A percentile compares a stretch with the other conserved stretches of the same genome.
Conservation (phyloP, 1,284 basidiomycete species). For the Neolentinus lepideus region DNA sequence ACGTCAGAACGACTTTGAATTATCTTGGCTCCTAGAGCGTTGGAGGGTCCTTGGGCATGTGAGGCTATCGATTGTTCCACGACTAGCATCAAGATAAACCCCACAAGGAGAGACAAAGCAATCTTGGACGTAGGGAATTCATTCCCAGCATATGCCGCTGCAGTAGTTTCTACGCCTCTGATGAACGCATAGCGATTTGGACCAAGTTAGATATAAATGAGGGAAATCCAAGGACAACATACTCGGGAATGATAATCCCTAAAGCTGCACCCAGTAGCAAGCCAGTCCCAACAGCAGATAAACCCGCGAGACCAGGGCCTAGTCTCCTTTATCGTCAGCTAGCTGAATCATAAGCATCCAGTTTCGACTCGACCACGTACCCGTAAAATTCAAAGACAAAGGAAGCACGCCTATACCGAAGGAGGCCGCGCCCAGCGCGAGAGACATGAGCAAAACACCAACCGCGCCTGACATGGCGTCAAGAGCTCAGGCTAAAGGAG, state of each 20-base stretch:
- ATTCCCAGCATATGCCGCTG: slow-evolving; percentile 28
- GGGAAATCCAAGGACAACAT: slow-evolving; percentile 22
- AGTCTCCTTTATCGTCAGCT: slow-evolving; percentile 34
- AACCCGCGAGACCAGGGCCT: slow-evolving; percentile 33
- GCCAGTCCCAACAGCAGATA: slow-evolving; percentile 75
- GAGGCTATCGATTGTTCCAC: slow-evolving; percentile 57
- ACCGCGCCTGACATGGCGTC: background rate
- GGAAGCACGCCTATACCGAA: slow-evolving; percentile 73
- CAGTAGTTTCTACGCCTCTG: slow-evolving; percentile 58
- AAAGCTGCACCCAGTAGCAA: slow-evolving; percentile 83
- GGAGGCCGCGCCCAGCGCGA: slow-evolving; percentile 55
- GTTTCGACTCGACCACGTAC: slow-evolving; percentile 36
- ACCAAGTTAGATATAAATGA: slow-evolving; percentile 1
- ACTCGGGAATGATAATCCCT: slow-evolving; percentile 91
- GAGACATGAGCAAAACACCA: background rate
- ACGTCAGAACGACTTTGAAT: slow-evolving; percentile 21
- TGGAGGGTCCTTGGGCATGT: slow-evolving; percentile 30
- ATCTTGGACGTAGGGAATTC: slow-evolving; percentile 48
- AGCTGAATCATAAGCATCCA: background rate
- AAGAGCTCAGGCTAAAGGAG: background rate
- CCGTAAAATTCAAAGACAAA: slow-evolving; percentile 65
- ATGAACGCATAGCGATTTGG: background rate
- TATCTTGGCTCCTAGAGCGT: slow-evolving; percentile 9
- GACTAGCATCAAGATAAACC: slow-evolving; percentile 83
- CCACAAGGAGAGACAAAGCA: slow-evolving; percentile 67